These are phyloP conservation scores for Alternaria conjuncta DNA, from an alignment of 2,329 filamentous ascomycete genomes.

Conservation along the genomic window DNA sequence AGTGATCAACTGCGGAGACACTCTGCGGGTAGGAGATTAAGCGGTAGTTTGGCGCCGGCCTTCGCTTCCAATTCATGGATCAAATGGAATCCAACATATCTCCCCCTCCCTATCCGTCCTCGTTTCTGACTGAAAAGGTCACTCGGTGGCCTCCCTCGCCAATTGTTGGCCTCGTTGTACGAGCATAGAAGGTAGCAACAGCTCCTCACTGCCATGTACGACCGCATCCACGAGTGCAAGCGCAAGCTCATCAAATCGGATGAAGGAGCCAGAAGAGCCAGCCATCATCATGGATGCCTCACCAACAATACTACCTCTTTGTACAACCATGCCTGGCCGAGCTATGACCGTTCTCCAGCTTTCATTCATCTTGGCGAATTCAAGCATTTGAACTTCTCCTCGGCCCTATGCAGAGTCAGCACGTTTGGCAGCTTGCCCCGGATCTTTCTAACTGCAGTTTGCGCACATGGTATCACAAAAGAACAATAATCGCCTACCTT, in stretches of 20 bases:
- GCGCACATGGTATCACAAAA: background rate
- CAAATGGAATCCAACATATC: background rate
- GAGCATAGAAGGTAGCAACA: constrained; percentile 12
- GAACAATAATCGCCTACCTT: constrained; percentile 5
- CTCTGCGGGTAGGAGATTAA: background rate
- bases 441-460: background rate
- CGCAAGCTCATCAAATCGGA: constrained; percentile 26
- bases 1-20: background rate
- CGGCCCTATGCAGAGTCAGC: constrained; percentile 9
- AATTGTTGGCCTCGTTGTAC: constrained; percentile 14
- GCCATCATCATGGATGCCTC: constrained; percentile 15
- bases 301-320: constrained; percentile 12
- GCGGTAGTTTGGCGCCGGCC: constrained; percentile 1
- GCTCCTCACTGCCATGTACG: constrained; percentile 18
- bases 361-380: constrained; percentile 15
- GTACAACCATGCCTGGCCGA: constrained; percentile 17
- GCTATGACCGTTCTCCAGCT: constrained; percentile 24
- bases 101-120: background rate
- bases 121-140: background rate
- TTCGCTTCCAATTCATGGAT: background rate
- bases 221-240: constrained; percentile 19
- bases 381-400: constrained; percentile 21
- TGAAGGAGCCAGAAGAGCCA: constrained; percentile 18
- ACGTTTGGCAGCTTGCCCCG: background rate
- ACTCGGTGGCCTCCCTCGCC: background rate